These are phyloP conservation scores for Sporopachydermia cereana DNA, from an alignment of 1,139 yeast genomes.

Conservation along the genomic window DNA sequence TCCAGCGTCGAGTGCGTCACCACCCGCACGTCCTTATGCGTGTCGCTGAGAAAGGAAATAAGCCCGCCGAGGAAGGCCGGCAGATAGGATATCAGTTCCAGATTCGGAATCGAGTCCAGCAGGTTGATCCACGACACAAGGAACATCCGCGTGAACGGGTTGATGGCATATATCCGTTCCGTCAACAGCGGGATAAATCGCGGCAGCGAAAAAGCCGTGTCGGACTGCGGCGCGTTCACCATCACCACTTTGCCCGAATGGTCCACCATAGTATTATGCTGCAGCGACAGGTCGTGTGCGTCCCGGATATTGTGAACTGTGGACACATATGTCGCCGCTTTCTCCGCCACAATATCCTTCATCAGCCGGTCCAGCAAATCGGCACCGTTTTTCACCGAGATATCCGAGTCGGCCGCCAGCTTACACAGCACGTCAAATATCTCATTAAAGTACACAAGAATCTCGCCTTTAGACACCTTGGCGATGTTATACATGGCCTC, in stretches of 20 bases:
- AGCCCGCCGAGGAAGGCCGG: conserved; percentile 88
- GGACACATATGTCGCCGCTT: conserved; percentile 86
- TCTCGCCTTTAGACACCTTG: conserved; percentile 93
- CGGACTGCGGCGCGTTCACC: conserved; percentile 52
- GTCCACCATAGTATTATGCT: conserved; percentile 33
- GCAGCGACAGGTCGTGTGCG: conserved; percentile 11
- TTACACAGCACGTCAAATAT: conserved; percentile 87
- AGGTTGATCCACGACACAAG: conserved; percentile 88
- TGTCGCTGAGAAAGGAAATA: conserved; percentile 66
- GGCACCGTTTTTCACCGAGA: conserved; percentile 91
- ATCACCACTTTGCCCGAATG: conserved; percentile 52
- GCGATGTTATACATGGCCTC: conserved; percentile 94
- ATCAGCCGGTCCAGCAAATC: conserved; percentile 82
- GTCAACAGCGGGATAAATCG: conserved; percentile 82
- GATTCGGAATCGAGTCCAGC: conserved; percentile 83
- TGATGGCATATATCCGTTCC: conserved; percentile 85
- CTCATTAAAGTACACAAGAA: conserved; percentile 81
- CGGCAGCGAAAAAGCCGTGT: conserved; percentile 72
- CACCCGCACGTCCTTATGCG: conserved; percentile 79
- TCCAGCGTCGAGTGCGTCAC: conserved; percentile 74
- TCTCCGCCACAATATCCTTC: conserved; percentile 92
- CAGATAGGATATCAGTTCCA: conserved; percentile 74
- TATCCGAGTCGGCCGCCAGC: conserved; percentile 84
- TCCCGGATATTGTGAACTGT: conserved; percentile 31
- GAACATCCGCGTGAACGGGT: conserved; percentile 87